A percentile compares a stretch with the other conserved stretches of the same genome.
These are phyloP conservation scores for Plasmodium billcollinsi DNA, from an alignment of 169 alveolate genomes.

Conservation along the genomic window DNA sequence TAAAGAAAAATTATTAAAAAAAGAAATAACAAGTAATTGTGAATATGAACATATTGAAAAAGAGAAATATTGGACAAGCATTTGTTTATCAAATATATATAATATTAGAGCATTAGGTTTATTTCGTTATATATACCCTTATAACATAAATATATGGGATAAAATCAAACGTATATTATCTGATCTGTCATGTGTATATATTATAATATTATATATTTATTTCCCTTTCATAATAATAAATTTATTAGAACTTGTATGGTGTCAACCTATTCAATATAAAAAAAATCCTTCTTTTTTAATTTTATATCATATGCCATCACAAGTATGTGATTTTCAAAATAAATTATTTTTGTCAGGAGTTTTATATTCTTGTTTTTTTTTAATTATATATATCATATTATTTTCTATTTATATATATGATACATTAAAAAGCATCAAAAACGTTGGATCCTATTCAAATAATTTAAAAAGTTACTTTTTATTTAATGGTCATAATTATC, in stretches of 20 bases:
- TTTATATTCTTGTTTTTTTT: slow-evolving; percentile 31
- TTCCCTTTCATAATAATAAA: slow-evolving; percentile 82
- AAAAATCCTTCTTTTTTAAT: slow-evolving; percentile 66
- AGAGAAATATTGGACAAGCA: slow-evolving; percentile 72
- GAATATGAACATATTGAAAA: slow-evolving; percentile 50
- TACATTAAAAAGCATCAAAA: slow-evolving; percentile 40
- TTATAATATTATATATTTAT: slow-evolving; percentile 74
- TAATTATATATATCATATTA: slow-evolving; percentile 28
- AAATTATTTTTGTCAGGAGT: slow-evolving; percentile 72
- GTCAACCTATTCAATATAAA: slow-evolving; percentile 83
- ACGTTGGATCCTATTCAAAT: slow-evolving; percentile 29
- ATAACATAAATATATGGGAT: slow-evolving; percentile 12
- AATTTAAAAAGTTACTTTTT: slow-evolving; percentile 38
- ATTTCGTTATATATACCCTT: slow-evolving; percentile 75
- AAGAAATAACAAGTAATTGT: slow-evolving; percentile 1
- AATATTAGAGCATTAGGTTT: slow-evolving; percentile 56
- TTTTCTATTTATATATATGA: slow-evolving; percentile 11
- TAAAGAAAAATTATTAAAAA: slow-evolving; percentile 9
- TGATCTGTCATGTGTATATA: slow-evolving; percentile 52
- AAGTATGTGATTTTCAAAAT: slow-evolving; percentile 76
- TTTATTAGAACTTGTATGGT: slow-evolving; percentile 83
- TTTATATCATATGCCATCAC: slow-evolving; percentile 82
- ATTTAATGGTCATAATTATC: slow-evolving; percentile 74
- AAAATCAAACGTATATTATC: slow-evolving; percentile 35
- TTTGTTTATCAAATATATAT: slow-evolving; percentile 59